Evolutionary conservation across 1,139 yeast species (phyloP), one percentile per base, ranked within the genome.

Genomic region (Candida sanyaensis): DNA sequence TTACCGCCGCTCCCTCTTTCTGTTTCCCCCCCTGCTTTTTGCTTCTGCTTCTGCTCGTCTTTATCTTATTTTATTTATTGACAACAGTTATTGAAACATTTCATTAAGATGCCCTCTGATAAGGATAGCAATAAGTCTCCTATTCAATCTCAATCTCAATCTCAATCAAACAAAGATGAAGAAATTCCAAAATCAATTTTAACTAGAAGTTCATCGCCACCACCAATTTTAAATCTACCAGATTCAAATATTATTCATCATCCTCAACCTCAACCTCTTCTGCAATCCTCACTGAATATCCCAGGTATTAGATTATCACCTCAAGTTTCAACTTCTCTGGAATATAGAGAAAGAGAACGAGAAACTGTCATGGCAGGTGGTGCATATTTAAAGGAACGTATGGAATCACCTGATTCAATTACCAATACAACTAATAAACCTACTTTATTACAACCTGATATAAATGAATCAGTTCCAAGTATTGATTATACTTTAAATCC

Each of bases 181-280:
- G 73, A 67, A 11, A 58, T 69, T 39, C 75, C 76, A 9, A 75
- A 75, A 1, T 69, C 75, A 13, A 73, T 71, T 6, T 59, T 80
- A 62, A 86, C 88, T 2, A 71, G 85, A 50, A 81, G 86, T 56
- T 87, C 88, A 2, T 83, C 88, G 4, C 88, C 88, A 17, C 87
- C 88, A 1, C 88, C 88, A 2, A 83, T 83, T 45, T 65, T 82
- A 45, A 78, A 78, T 55, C 40, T 27, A n/a, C 27, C 24, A 21
- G 27, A 29, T 28, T 26, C 31, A n/a, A 27, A 23, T 8, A 12
- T 11, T 6, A 24, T 36, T 10, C 21, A 28, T 30, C 41, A 31
- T 24, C 39, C 42, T 12, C 47, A 45, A 41, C 26, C 44, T 7
- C 38, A 40, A 34, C 27, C 13, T n/a, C 43, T 27, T 28, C 2